Percentiles rank a stretch among this genome's conserved stretches.
Conservation (phyloP, 441 rosid genomes). For the Populus hybrid region DNA sequence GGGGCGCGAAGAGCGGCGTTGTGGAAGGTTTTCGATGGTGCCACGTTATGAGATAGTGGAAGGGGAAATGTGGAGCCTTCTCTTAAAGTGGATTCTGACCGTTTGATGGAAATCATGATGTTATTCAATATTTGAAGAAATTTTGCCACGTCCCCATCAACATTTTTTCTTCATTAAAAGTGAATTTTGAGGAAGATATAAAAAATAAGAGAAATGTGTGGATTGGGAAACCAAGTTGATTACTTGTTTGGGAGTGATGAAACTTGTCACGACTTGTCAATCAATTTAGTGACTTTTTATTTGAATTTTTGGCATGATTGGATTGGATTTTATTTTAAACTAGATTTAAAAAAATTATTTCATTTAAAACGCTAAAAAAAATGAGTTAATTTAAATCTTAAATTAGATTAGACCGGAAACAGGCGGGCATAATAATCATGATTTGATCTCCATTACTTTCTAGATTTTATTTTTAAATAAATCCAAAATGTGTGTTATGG, state of each 20-base stretch:
- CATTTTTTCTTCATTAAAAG: neutral
- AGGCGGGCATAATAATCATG: too few relatives aligned
- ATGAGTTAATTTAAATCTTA: too few relatives aligned
- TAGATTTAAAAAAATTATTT: too few relatives aligned
- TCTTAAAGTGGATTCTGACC: neutral
- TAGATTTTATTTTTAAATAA: too few relatives aligned
- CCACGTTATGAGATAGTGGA: slow-evolving; percentile 2
- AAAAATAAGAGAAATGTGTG: neutral
- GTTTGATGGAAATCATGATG: neutral
- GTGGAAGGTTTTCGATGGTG: neutral
- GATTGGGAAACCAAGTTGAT: neutral
- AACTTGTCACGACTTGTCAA: too few relatives aligned
- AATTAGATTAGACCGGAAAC: too few relatives aligned
- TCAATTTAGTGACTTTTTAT: too few relatives aligned
- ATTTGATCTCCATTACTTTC: too few relatives aligned
- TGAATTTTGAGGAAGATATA: neutral
- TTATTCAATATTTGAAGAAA: neutral
- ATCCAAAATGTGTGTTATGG: too few relatives aligned
- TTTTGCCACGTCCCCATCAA: neutral
- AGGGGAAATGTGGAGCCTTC: neutral
- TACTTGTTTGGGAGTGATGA: neutral
- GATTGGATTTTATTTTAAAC: too few relatives aligned
- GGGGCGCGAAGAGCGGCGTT: neutral
- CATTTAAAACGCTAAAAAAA: too few relatives aligned
- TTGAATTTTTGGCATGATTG: too few relatives aligned